Conservation (phyloP, 2,329 filamentous ascomycete species). For the Chaetomiaceae sp. region DNA sequence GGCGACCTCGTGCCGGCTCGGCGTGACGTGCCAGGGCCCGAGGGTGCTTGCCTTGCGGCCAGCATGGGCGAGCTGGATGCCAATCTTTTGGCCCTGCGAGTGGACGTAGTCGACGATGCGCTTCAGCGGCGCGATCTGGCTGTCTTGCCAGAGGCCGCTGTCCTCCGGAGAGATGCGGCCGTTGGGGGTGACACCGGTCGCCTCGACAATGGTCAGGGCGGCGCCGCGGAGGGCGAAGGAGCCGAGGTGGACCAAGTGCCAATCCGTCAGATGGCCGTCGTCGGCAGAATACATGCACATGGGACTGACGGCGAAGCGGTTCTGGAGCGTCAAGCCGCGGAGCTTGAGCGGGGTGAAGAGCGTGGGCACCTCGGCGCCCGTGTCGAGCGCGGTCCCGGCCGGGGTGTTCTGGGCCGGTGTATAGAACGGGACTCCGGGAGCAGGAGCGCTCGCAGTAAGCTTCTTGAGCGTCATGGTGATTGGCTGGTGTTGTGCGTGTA, state of each 20-base stretch:
- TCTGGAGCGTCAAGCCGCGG: conserved; percentile 49
- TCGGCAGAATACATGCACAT: conserved; percentile 59
- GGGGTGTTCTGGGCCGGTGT: conserved; percentile 52
- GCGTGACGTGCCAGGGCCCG: conserved; percentile 62
- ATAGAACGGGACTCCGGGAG: conserved; percentile 47
- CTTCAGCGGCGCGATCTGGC: conserved; percentile 68
- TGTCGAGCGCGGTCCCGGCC: conserved; percentile 43
- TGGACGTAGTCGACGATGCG: conserved; percentile 75
- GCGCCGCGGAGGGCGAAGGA: conserved; percentile 73
- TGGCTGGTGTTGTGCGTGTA: background rate
- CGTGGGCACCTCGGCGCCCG: conserved; percentile 42
- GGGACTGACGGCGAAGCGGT: conserved; percentile 56
- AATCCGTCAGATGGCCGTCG: conserved; percentile 69
- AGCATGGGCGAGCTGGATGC: conserved; percentile 77
- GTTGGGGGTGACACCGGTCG: conserved; percentile 68
- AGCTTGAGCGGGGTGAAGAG: conserved; percentile 55
- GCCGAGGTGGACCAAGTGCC: conserved; percentile 78
- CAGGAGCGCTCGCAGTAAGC: conserved; percentile 35
- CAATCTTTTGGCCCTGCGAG: conserved; percentile 70
- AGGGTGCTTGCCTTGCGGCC: conserved; percentile 63
- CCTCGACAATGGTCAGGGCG: conserved; percentile 71
- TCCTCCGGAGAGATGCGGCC: conserved; percentile 82
- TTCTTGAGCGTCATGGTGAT: conserved; percentile 26
- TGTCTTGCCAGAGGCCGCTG: conserved; percentile 76
- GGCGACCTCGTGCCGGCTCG: conserved; percentile 48